Conservation (phyloP, 805 yeast species). For the Metschnikowia gelsemii region DNA sequence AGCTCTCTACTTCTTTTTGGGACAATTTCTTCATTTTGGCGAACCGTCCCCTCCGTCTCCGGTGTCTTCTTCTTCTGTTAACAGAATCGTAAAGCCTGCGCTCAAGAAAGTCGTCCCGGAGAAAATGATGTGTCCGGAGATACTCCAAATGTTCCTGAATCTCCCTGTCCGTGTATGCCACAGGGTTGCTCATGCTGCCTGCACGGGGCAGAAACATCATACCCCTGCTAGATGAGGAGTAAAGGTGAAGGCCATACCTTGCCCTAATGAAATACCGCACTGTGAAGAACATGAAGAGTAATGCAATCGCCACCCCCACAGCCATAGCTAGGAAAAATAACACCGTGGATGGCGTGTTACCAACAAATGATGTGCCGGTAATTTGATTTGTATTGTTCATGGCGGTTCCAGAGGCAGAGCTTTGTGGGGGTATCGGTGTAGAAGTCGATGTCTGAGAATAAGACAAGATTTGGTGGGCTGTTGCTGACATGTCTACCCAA, state of each 20-base stretch:
- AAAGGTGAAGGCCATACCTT: constrained; percentile 51
- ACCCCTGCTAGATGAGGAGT: constrained; percentile 34
- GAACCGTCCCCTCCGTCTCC: constrained; percentile 41
- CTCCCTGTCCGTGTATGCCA: constrained; percentile 25
- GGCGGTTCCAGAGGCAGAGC: not conserved
- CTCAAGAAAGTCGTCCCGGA: constrained; percentile 33
- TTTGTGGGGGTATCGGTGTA: not conserved
- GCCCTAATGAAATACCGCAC: constrained; percentile 58
- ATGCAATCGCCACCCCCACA: constrained; percentile 58
- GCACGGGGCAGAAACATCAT: constrained; percentile 19
- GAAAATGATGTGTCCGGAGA: constrained; percentile 32
- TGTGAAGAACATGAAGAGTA: constrained; percentile 58
- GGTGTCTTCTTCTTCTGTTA: constrained; percentile 33
- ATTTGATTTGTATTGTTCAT: not conserved
- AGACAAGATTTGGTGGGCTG: not conserved
- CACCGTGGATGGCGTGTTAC: constrained; percentile 59
- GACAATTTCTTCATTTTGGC: constrained; percentile 52
- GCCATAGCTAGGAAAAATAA: constrained; percentile 63
- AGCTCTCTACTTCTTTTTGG: constrained; percentile 55
- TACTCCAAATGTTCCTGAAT: constrained; percentile 38
- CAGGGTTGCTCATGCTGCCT: constrained; percentile 9
- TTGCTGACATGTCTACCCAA: not conserved
- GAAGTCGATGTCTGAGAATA: not conserved
- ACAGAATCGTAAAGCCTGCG: constrained; percentile 22
- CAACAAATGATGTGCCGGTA: constrained; percentile 29